Evolutionary conservation across 2,329 filamentous ascomycete genomes (phyloP), one percentile per base, ranked within the genome.

Genomic region (Talaromyces sp.): DNA sequence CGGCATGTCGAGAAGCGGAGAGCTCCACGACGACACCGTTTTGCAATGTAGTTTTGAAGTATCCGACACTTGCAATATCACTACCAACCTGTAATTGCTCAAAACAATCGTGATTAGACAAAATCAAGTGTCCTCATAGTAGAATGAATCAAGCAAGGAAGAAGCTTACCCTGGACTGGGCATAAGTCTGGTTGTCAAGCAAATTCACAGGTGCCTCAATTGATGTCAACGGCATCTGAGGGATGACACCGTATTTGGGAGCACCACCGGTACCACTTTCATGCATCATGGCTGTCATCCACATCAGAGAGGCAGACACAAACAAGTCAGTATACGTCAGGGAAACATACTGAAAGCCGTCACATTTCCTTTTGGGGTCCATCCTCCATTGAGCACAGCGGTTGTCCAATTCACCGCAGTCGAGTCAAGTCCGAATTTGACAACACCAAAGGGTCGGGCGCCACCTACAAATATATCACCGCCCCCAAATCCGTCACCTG

Each of bases 1-100:
- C 85, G 0, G 86, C 81, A 69, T 86, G 87, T n/a, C 87, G 83
- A 0, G 87, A 83, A 0, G 84, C 82, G 0, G 89, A 90, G 81
- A 89, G 87, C 68, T 90, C 87, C 2, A 84, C 84, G n/a, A 81
- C 78, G 60, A 90, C 81, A 1, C 84, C 84, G 50, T 80, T 84
- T 65, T 84, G 78, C 54, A 91, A 74, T 0, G 81, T 84, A 56
- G 90, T 82, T 57, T 82, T 83, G 72, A 89, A 90, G 68, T 88
- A 87, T 0, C 89, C 89, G 1, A 89, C 88, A 50, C 79, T 80
- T 1, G 87, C 86, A 11, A 80, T 75, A 11, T 89, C 85, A 27
- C 78, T 83, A 2, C 79, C 80, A 60, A 72, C 57, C 73, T 75
- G 35, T 65, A 37, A n/a, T 22, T 16, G 22, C 22, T 22, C 22